Evolutionary conservation across 2,329 filamentous ascomycete genomes (phyloP).

Genomic region (Knufia petricola): DNA sequence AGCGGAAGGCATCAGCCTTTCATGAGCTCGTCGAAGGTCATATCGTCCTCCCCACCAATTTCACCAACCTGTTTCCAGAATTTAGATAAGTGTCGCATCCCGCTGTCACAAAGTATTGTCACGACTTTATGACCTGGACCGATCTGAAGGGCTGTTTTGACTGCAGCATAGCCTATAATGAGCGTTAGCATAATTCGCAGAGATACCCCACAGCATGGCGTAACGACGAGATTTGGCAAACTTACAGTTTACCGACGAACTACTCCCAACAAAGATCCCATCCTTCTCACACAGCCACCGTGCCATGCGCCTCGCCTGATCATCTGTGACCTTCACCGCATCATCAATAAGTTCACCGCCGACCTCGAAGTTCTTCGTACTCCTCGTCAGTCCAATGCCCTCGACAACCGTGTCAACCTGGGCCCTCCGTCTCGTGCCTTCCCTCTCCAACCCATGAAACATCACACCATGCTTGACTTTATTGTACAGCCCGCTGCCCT

Average conservation of each 20-base stretch:
- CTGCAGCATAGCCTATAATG: conserved; percentile 37
- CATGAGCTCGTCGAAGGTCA: conserved; percentile 38
- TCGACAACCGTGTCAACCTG: conserved; percentile 96
- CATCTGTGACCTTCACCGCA: conserved; percentile 77
- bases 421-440: conserved; percentile 77
- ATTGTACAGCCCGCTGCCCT: conserved; percentile 88
- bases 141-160: conserved; percentile 37
- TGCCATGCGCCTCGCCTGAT: conserved; percentile 88
- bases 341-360: conserved; percentile 82
- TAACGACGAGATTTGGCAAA: conserved; percentile 19
- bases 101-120: conserved; percentile 42
- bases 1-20: conserved; percentile 26
- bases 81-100: conserved; percentile 42
- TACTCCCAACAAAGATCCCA: conserved; percentile 88
- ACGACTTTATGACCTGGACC: conserved; percentile 41
- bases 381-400: conserved; percentile 86
- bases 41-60: conserved; percentile 36
- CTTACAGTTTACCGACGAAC: conserved; percentile 87
- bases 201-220: conserved; percentile 10
- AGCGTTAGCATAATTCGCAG: conserved; percentile 7
- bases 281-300: conserved; percentile 92
- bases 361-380: conserved; percentile 88
- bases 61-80: conserved; percentile 40
- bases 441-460: conserved; percentile 79
- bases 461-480: conserved; percentile 88